Conservation (phyloP, 495 filamentous ascomycete species). For the Corynascus novoguineensis region DNA sequence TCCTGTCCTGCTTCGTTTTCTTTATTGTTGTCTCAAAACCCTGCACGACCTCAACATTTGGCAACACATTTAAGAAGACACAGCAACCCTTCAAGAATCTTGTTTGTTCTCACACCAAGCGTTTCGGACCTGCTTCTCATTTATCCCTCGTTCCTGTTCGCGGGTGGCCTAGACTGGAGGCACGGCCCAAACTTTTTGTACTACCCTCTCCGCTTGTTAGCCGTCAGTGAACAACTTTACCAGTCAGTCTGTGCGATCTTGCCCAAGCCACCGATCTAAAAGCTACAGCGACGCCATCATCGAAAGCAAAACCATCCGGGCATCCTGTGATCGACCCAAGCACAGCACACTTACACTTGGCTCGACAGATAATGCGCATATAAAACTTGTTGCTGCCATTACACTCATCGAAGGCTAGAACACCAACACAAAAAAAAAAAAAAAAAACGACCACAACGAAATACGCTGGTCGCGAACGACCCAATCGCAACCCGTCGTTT, state of each 20-base stretch:
- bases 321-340: constrained; percentile 22
- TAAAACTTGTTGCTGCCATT: constrained; percentile 1
- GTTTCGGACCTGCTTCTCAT: constrained; percentile 6
- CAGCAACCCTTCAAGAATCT: constrained; percentile 19
- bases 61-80: constrained; percentile 27
- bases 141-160: background rate
- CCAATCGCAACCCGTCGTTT: constrained; percentile 1
- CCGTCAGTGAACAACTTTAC: constrained; percentile 14
- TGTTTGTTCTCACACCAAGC: constrained; percentile 7
- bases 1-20: constrained; percentile 28
- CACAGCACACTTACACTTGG: constrained; percentile 22
- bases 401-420: constrained; percentile 1
- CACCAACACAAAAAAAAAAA: background rate
- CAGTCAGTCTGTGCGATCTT: constrained; percentile 24
- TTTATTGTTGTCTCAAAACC: constrained; percentile 33
- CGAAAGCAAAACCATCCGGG: constrained; percentile 20
- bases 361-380: constrained; percentile 16
- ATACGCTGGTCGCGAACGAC: background rate
- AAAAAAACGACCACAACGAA: background rate
- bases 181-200: constrained; percentile 19
- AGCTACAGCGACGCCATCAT: constrained; percentile 22
- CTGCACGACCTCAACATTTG: constrained; percentile 26
- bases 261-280: constrained; percentile 23
- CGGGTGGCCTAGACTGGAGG: constrained; percentile 5
- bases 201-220: constrained; percentile 18